Percentiles rank a stretch among this genome's conserved stretches.
phyloP scores from a whole-genome alignment of 2,329 filamentous ascomycete genomes.

The Penicillium thymicola region DNA sequence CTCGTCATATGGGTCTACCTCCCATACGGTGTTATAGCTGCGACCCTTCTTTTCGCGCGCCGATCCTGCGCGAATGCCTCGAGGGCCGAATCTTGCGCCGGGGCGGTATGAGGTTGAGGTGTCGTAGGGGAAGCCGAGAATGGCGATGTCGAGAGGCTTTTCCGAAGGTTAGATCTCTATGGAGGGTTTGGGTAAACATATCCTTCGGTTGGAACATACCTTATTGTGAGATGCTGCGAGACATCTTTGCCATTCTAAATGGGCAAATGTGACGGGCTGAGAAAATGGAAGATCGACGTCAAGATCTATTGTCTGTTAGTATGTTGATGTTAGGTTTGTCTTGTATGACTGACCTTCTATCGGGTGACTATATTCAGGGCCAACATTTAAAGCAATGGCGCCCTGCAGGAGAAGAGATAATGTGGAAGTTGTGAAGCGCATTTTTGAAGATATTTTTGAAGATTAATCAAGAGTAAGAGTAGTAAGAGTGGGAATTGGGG shows the following conservation, averaged over 20 bases:
- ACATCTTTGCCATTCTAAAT: conserved; percentile 28
- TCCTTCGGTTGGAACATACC: background rate
- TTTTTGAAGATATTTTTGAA: background rate
- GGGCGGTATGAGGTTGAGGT: conserved; percentile 32
- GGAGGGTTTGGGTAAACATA: background rate
- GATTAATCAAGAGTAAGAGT: background rate
- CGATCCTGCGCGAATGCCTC: conserved; percentile 30
- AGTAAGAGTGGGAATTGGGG: background rate
- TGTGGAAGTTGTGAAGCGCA: background rate
- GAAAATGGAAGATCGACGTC: conserved; percentile 32
- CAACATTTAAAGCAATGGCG: conserved; percentile 17
- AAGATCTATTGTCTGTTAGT: conserved; percentile 16
- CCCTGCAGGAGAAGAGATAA: background rate
- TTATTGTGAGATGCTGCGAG: conserved; percentile 19
- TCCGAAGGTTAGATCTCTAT: background rate
- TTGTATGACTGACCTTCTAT: conserved; percentile 16
- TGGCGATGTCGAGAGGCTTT: conserved; percentile 27
- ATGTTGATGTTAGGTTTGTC: background rate
- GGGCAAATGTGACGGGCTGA: conserved; percentile 30
- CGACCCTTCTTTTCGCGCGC: conserved; percentile 29
- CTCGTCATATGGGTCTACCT: conserved; percentile 26
- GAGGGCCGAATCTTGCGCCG: conserved; percentile 33
- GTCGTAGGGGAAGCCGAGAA: conserved; percentile 36
- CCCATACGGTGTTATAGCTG: conserved; percentile 29
- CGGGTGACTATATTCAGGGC: conserved; percentile 21